Evolutionary conservation across 192 early-diverging fungal species (phyloP), one percentile per base, ranked within the genome.

Genomic region (Coemansia sp.): DNA sequence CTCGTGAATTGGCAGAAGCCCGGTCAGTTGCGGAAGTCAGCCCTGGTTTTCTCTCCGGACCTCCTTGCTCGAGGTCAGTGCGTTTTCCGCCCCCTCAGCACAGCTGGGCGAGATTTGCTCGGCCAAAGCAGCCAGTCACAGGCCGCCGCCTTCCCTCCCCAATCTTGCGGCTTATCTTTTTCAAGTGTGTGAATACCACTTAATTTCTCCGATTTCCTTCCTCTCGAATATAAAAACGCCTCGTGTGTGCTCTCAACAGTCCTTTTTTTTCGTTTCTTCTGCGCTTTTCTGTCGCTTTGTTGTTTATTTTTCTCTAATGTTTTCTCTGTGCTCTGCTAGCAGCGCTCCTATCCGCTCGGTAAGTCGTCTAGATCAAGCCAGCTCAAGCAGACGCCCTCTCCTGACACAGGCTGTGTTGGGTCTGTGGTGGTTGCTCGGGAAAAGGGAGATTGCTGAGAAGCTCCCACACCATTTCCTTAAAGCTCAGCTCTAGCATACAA

Each of bases 241-340:
- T 39, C 15, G 47, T 34, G 28, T 49, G 47, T 30, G n/a, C 32
- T 34, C 10, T 32, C 30, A 28, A 10, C 1, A 6, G 12, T 49
- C 46, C 6, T 6, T 18, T 43, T 20, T 49, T 49, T 49, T 17
- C n/a, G 32, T 49, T 49, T 18, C 47, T 15, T 23, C 32, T 49
- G 47, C 47, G 47, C 47, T 49, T n/a, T n/a, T 51, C 51, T 30
- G 39, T 39, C 43, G 16, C 49, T 51, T 40, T 18, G 8, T 47
- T 31, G 14, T 14, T 17, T 49, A 40, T 49, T 42, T 46, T 36
- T 46, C 26, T 40, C 55, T 60, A 50, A 77, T 77, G 74, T 77
- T 77, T 56, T 64, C 64, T 70, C 67, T 77, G 54, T 64, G 74
- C 55, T 54, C 74, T 38, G 52, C 74, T 44, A 60, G 51, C 56